A percentile compares a stretch with the other conserved stretches of the same genome.
Conservation (phyloP, 176 grass and related monocot genomes). For the Ensete ventricosum region DNA sequence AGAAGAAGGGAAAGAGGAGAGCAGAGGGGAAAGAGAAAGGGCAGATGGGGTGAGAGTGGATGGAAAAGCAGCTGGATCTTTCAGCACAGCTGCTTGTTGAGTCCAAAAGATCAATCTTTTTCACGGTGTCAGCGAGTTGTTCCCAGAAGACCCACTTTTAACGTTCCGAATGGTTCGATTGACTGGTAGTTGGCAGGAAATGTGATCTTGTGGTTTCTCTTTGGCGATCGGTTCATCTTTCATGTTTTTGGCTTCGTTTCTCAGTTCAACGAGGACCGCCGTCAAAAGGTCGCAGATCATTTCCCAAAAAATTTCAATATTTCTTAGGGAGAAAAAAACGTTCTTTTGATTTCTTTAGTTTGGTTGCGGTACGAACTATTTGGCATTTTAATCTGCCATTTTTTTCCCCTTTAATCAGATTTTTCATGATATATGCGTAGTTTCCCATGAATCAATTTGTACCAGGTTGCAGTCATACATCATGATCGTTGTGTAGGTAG, state of each 20-base stretch:
- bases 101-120: not conserved
- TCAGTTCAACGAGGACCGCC: not conserved
- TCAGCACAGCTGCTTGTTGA: not conserved
- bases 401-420: no score
- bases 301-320: no score
- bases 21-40: no score
- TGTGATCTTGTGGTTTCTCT: conserved; percentile 1
- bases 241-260: not conserved
- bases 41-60: not conserved
- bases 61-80: not conserved
- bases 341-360: no score
- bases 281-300: not conserved
- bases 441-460: no score
- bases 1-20: not conserved
- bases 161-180: not conserved
- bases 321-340: no score
- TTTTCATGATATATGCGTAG: no score
- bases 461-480: no score
- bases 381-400: no score
- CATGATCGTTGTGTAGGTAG: no score
- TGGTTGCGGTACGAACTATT: no score
- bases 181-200: not conserved
- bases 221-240: not conserved
- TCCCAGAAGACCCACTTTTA: not conserved
- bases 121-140: not conserved